Base-by-base conservation (phyloP, 2,329 filamentous ascomycete genomes). In the Hymenoscyphus fraxineus region DNA sequence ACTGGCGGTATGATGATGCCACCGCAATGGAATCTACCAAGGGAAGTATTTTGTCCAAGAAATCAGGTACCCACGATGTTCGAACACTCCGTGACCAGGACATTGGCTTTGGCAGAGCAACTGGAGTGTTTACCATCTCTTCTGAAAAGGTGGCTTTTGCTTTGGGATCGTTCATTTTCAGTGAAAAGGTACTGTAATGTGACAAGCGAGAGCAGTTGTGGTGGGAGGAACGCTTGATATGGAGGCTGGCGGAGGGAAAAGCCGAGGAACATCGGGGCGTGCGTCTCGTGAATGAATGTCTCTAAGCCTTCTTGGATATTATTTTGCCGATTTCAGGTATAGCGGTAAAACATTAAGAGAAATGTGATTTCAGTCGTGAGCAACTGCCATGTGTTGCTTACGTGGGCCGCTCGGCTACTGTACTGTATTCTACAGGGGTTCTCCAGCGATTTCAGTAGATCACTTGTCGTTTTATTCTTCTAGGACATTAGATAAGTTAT, bases 11-110 rank as follows among this genome's bases (percentile, higher is more conserved):
- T 27, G 27, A 27, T 27, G 27, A 27, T 27, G 27, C 27, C 27
- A 2, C 3, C 27, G 27, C 27, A 27, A 27, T 27, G 3, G 27
- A 27, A 27, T 27, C 27, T 27, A 27, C 27, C 27, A 27, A 27
- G 27, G 27, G 27, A 27, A 27, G 27, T 27, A 27, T 27, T 27
- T 27, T 27, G 27, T 27, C 27, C 27, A 27, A 27, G 27, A 27
- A 27, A 27, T 27, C 27, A 27, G 27, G 27, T 27, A 27, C 27
- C 2, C 27, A 27, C 27, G 70, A 70, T 63, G 69, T 71, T 66
- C 69, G 67, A 51, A n/a, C 32, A 64, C 64, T 64, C 66, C 68
- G 66, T 22, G 64, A 19, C 66, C 66, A 67, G 54, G 66, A 64
- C 61, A 59, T 56, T 60, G 62, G 13, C 39, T 67, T 67, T 58